Evolutionary conservation across 345 rosid genomes (phyloP), one percentile per base, ranked within the genome.

Genomic region (Syzygium grande): DNA sequence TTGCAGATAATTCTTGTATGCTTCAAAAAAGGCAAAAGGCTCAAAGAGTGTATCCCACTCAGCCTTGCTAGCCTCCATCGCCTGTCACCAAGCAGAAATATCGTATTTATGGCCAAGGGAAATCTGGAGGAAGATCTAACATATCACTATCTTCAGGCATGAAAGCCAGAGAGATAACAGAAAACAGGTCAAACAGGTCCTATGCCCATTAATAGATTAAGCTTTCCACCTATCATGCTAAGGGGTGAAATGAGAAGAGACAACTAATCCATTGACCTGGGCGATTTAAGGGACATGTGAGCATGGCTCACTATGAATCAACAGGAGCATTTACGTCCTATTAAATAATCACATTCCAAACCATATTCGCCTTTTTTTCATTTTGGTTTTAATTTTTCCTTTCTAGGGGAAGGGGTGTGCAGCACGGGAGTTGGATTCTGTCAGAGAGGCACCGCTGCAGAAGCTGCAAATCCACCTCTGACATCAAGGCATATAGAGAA

Each of bases 1-100:
- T 93, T 93, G 98, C 63, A 98, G 95, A 91, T 98, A 98, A 91
- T 98, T 89, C 92, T 93, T 98, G 91, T 98, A 96, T 13, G 99
- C 97, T 88, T 96, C 99, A 91, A 96, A 98, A 91, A 98, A 98
- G 23, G 98, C 92, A 90, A 90, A 95, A 59, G 97, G 92, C 95
- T 96, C 97, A 89, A 96, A 98, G 84, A 96, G 98, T 84, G 95
- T 94, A 86, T 93, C 92, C 99, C 99, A 98, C 87, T 96, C 97
- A 88, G 95, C 98, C 89, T 90, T 92, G 89, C 89, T 92, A 84
- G 90, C 91, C 89, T 96, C 98, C 98, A 98, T 98, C 84, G 97
- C 98, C 99, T 96, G 92, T 88, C 38, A 84, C 84, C 59, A 87
- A 63, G 34, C 27, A 90, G 90, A 54, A 88, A 87, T 56, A 51